Percentiles rank a stretch among this genome's conserved stretches.
Conservation (phyloP, 179 eudicot species). For the Drosera spatulata region DNA sequence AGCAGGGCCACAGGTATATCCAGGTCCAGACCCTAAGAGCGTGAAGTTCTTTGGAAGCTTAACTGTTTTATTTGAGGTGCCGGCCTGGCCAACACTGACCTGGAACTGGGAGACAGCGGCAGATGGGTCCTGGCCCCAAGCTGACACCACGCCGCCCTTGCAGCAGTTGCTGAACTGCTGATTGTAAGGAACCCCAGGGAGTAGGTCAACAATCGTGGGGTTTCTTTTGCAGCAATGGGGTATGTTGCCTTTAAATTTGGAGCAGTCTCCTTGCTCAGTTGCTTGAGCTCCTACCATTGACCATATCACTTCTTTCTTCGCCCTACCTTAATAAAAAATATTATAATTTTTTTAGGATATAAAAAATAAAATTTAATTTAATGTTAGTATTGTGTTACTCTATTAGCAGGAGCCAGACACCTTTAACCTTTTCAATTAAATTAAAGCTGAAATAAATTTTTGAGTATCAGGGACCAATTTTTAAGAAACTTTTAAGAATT, state of each 20-base stretch:
- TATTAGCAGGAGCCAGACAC: too few species aligned
- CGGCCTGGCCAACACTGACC: slow-evolving; percentile 54
- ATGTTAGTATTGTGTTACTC: too few species aligned
- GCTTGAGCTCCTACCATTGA: slow-evolving; percentile 55
- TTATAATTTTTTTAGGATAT: too few species aligned
- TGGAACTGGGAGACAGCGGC: slow-evolving; percentile 47
- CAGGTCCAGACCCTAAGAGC: slow-evolving; percentile 55
- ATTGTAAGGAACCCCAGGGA: slow-evolving; percentile 62
- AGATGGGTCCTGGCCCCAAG: slow-evolving; percentile 67
- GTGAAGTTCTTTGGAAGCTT: slow-evolving; percentile 66
- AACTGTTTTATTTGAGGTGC: slow-evolving; percentile 60
- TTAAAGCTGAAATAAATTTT: too few species aligned
- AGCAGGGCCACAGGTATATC: slow-evolving; percentile 70
- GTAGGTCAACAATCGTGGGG: slow-evolving; percentile 51
- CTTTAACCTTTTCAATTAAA: too few species aligned
- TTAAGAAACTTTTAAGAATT: too few species aligned
- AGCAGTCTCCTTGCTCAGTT: slow-evolving; percentile 73
- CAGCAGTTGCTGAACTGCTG: slow-evolving; percentile 58
- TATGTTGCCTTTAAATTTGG: slow-evolving; percentile 57
- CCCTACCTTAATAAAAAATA: too few species aligned
- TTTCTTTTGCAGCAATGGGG: slow-evolving; percentile 67
- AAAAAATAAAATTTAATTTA: too few species aligned
- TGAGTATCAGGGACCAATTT: too few species aligned
- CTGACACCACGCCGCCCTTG: slow-evolving; percentile 50
- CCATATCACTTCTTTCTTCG: slow-evolving; percentile 73